These are phyloP conservation scores for Acanthamoeba comandoni DNA, from an alignment of 208 protist species.

Conservation along the genomic window DNA sequence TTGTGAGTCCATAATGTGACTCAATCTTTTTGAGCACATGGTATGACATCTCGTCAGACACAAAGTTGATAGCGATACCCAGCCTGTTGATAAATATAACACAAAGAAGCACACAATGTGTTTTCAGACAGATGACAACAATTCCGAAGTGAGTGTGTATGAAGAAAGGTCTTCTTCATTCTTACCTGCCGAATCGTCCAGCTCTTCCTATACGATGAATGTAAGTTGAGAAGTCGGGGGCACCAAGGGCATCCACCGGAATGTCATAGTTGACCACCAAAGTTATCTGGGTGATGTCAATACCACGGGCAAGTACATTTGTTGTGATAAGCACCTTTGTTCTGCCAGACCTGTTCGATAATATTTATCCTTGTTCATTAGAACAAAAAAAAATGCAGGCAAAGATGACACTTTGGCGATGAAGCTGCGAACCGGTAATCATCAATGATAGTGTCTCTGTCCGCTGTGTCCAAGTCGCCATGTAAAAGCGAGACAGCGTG, in stretches of 20 bases:
- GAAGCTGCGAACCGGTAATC: conserved; percentile 7
- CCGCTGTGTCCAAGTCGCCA: conserved; percentile 74
- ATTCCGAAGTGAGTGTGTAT: conserved; percentile 35
- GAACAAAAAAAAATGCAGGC: conserved; percentile 64
- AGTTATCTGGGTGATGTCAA: conserved; percentile 87
- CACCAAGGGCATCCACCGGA: conserved; percentile 61
- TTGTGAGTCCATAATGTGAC: no score
- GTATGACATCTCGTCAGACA: conserved; percentile 59
- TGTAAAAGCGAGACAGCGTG: conserved; percentile 80
- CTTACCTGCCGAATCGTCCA: conserved; percentile 83
- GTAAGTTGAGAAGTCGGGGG: conserved; percentile 83
- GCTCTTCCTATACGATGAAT: conserved; percentile 87
- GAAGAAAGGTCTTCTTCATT: not conserved
- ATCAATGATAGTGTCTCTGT: conserved; percentile 78
- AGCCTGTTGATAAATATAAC: not conserved
- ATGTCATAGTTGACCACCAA: conserved; percentile 85
- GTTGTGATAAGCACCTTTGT: conserved; percentile 87
- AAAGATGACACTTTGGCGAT: conserved; percentile 17
- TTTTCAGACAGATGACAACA: not conserved
- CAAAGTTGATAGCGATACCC: conserved; percentile 86
- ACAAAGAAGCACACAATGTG: not conserved
- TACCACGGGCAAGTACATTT: conserved; percentile 87
- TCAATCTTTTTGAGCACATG: no score
- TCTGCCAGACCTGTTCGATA: conserved; percentile 76
- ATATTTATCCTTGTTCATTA: not conserved